Conservation (phyloP, 805 yeast genomes). For the Saccharomycopsis javanensis region DNA sequence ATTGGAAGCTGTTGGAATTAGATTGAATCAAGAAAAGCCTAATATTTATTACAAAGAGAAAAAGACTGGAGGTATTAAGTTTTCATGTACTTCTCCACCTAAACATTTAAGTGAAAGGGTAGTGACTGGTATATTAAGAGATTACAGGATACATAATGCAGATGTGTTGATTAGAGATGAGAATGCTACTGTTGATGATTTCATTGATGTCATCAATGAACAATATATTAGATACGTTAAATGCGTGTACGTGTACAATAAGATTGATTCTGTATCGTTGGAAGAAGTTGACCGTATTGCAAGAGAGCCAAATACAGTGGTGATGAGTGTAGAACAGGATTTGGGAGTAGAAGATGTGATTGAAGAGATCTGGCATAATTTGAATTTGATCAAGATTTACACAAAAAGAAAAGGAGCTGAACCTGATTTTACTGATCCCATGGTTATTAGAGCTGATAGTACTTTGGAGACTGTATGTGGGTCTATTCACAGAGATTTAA, state of each 20-base stretch:
- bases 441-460: slow-evolving; percentile 76
- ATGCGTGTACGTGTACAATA: slow-evolving; percentile 89
- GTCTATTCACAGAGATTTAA: slow-evolving; percentile 85
- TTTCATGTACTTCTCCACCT: slow-evolving; percentile 75
- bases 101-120: slow-evolving; percentile 72
- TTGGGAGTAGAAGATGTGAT: slow-evolving; percentile 80
- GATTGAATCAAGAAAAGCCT: slow-evolving; percentile 76
- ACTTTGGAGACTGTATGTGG: slow-evolving; percentile 84
- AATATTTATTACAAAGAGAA: slow-evolving; percentile 69
- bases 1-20: slow-evolving; percentile 86
- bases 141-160: slow-evolving; percentile 85
- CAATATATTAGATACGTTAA: slow-evolving; percentile 80
- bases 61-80: slow-evolving; percentile 85
- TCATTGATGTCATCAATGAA: slow-evolving; percentile 84
- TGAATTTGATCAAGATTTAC: slow-evolving; percentile 65
- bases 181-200: slow-evolving; percentile 82
- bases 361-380: slow-evolving; percentile 78
- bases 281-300: slow-evolving; percentile 93
- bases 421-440: slow-evolving; percentile 81
- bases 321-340: slow-evolving; percentile 84
- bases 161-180: slow-evolving; percentile 88
- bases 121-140: slow-evolving; percentile 66
- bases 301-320: slow-evolving; percentile 85
- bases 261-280: slow-evolving; percentile 87
- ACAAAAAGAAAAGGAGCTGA: slow-evolving; percentile 78